Evolutionary conservation across 2,329 filamentous ascomycete species (phyloP).

Genomic region (Fusarium buxicola): DNA sequence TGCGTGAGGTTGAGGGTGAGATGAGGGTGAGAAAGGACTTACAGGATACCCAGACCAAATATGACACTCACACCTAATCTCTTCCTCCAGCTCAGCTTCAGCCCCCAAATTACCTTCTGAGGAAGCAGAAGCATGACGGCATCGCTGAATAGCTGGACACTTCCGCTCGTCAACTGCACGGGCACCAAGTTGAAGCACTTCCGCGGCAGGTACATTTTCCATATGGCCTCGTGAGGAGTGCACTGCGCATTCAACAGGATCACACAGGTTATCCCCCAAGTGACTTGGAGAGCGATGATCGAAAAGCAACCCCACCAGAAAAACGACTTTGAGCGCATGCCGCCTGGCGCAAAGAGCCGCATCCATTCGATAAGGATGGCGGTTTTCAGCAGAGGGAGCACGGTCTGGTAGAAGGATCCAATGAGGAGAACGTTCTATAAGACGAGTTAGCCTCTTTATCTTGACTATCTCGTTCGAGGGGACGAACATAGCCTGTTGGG

Average conservation of each 20-base stretch:
- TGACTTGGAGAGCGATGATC: conserved; percentile 48
- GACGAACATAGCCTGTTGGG: no score
- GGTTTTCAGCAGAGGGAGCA: conserved; percentile 54
- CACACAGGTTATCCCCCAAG: conserved; percentile 11
- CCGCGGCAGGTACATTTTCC: neutral
- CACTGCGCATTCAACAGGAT: conserved; percentile 18
- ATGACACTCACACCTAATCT: conserved; percentile 49
- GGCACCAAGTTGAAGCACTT: conserved; percentile 15
- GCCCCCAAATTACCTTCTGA: conserved; percentile 47
- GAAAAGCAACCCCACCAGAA: conserved; percentile 53
- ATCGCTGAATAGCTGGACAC: conserved; percentile 31
- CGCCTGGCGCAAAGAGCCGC: conserved; percentile 50
- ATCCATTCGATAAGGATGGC: conserved; percentile 59
- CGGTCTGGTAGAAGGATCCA: neutral
- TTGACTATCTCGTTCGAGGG: no score
- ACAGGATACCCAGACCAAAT: conserved; percentile 38
- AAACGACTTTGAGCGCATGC: conserved; percentile 29
- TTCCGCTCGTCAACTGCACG: conserved; percentile 6
- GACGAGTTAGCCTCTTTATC: no score
- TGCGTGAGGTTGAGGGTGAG: accelerated
- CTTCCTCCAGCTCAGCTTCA: conserved; percentile 48
- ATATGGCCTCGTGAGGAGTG: conserved; percentile 10
- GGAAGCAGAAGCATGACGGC: conserved; percentile 47
- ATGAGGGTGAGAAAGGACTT: neutral
- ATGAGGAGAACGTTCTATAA: no score